phyloP scores from a whole-genome alignment of 805 yeast genomes.

The Wickerhamiella vanderwaltii region DNA sequence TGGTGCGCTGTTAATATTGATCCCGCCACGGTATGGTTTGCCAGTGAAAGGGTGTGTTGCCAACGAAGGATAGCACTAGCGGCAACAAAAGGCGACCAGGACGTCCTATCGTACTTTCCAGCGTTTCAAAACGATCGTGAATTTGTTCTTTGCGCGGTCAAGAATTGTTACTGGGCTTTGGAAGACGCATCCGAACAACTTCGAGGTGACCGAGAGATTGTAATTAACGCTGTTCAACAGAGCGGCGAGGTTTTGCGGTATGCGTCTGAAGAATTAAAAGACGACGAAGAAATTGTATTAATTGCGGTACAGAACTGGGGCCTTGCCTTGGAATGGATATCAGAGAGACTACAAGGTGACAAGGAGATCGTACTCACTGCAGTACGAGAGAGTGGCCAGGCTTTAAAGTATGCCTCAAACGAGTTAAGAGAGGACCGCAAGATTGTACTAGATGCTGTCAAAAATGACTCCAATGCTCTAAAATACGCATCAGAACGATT shows the following conservation, averaged over 20 bases:
- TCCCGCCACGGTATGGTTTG: no score
- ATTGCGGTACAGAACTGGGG: conserved; percentile 7
- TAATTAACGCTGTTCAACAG: conserved; percentile 4
- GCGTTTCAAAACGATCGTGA: conserved; percentile 5
- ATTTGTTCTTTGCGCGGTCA: conserved; percentile 6
- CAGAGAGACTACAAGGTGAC: conserved; percentile 2
- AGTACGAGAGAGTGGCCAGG: background rate
- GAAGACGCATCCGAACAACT: conserved; percentile 4
- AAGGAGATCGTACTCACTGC: conserved; percentile 7
- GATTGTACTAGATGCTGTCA: conserved; percentile 5
- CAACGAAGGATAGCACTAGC: no score
- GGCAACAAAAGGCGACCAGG: no score
- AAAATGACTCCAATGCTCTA: conserved; percentile 5
- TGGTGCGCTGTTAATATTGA: no score
- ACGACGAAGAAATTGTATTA: conserved; percentile 7
- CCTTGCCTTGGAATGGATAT: conserved; percentile 2
- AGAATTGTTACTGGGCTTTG: conserved; percentile 6
- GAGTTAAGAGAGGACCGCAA: conserved; percentile 10
- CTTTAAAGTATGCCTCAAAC: conserved; percentile 6
- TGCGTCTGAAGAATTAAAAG: background rate
- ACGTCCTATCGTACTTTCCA: no score
- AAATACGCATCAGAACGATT: conserved; percentile 1
- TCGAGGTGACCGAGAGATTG: conserved; percentile 5
- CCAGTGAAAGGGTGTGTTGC: no score
- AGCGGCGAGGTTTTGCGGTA: conserved; percentile 6